Conservation (phyloP, 1,284 basidiomycete genomes). For the Papiliotrema flavescens region DNA sequence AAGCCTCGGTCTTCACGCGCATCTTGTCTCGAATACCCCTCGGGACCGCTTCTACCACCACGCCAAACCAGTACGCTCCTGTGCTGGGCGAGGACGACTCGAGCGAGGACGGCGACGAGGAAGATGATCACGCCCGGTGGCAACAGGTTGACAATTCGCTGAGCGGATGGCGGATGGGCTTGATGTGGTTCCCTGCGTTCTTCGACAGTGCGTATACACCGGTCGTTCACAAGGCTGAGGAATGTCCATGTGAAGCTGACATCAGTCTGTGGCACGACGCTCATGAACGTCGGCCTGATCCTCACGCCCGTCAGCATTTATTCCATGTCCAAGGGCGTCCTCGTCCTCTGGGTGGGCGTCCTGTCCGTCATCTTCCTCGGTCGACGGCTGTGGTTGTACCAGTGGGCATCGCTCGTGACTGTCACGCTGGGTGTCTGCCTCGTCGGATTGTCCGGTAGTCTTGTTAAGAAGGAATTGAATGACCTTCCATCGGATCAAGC, state of each 20-base stretch:
- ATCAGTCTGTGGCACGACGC: conserved; percentile 53
- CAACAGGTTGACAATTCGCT: neutral
- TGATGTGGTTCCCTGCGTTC: conserved; percentile 49
- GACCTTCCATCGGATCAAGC: conserved; percentile 8
- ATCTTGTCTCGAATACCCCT: conserved; percentile 20
- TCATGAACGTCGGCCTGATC: conserved; percentile 93
- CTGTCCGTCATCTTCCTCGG: conserved; percentile 89
- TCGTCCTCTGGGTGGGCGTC: conserved; percentile 93
- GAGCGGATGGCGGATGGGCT: conserved; percentile 33
- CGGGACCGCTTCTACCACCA: conserved; percentile 12
- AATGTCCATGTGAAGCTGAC: neutral
- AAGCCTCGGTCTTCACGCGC: conserved; percentile 21
- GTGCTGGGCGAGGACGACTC: conserved; percentile 24
- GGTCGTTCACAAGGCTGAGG: neutral
- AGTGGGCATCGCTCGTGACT: conserved; percentile 82
- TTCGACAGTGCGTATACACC: conserved; percentile 43
- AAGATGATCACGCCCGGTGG: conserved; percentile 23
- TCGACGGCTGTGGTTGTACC: conserved; percentile 52
- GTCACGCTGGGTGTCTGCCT: conserved; percentile 88
- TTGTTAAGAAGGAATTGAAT: conserved; percentile 69
- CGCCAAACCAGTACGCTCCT: conserved; percentile 24
- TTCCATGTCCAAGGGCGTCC: conserved; percentile 95
- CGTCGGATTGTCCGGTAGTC: conserved; percentile 86
- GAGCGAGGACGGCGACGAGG: conserved; percentile 2
- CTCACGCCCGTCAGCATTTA: conserved; percentile 96